Percentiles rank a stretch among this genome's conserved stretches.
These are phyloP conservation scores for Russula foetens DNA, from an alignment of 768 basidiomycete species.

Conservation along the genomic window DNA sequence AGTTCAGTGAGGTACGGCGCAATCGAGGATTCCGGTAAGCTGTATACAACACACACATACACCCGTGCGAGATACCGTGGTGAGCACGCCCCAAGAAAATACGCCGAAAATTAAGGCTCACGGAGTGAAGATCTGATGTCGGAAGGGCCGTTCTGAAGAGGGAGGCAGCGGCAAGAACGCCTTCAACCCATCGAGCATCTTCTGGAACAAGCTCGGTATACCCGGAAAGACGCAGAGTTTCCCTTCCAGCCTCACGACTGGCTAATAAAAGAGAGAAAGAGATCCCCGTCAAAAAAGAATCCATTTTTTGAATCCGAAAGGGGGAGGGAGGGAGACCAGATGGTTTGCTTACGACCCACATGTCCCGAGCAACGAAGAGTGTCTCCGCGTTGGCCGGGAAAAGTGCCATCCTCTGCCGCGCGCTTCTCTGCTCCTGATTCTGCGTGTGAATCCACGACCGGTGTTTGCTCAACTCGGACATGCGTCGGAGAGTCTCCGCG, in stretches of 20 bases:
- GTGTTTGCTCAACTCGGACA: conserved; percentile 52
- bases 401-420: conserved; percentile 82
- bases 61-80: not conserved
- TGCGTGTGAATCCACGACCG: conserved; percentile 52
- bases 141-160: conserved; percentile 56
- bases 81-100: not conserved
- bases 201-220: conserved; percentile 77
- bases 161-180: conserved; percentile 78
- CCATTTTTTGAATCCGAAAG: too few species aligned
- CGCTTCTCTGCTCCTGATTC: conserved; percentile 65
- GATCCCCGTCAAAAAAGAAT: too few species aligned
- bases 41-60: conserved; percentile 16
- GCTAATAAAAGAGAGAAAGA: conserved; percentile 34
- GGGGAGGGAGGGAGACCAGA: too few species aligned
- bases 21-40: conserved; percentile 74
- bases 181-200: conserved; percentile 65
- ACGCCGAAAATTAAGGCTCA: conserved; percentile 27
- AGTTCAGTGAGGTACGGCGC: conserved; percentile 81
- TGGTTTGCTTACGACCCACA: conserved; percentile 69
- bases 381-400: conserved; percentile 77
- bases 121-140: conserved; percentile 82
- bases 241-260: conserved; percentile 76
- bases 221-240: conserved; percentile 92
- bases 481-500: conserved; percentile 66
- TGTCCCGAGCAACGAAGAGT: conserved; percentile 66